These are phyloP conservation scores for Posidonia australis DNA, from an alignment of 106 monocot genomes.

Conservation along the genomic window DNA sequence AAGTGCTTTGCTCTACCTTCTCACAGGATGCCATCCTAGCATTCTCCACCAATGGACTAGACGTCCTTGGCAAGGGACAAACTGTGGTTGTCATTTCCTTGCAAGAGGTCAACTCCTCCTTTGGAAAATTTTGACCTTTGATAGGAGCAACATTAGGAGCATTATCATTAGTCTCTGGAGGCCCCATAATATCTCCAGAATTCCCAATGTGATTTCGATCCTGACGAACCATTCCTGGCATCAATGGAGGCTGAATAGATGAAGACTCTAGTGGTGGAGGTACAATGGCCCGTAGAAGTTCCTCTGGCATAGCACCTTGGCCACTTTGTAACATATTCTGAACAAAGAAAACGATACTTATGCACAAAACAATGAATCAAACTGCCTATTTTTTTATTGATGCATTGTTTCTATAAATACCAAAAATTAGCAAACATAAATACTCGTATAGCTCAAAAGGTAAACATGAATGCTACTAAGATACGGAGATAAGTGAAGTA, in stretches of 20 bases:
- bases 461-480: background rate
- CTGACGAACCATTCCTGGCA: slow-evolving; percentile 16
- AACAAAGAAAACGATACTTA: background rate
- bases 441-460: background rate
- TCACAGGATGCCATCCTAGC: slow-evolving; percentile 14
- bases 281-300: slow-evolving; percentile 72
- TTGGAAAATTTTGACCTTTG: slow-evolving; percentile 18
- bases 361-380: background rate
- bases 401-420: background rate
- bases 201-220: slow-evolving; percentile 21
- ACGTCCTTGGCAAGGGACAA: background rate
- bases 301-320: slow-evolving; percentile 68
- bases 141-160: slow-evolving; percentile 15
- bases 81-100: background rate
- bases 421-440: background rate
- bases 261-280: slow-evolving; percentile 56
- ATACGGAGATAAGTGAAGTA: background rate
- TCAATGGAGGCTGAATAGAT: slow-evolving; percentile 24
- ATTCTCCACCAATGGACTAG: slow-evolving; percentile 32
- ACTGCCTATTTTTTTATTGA: background rate
- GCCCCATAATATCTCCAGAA: slow-evolving; percentile 35
- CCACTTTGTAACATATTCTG: slow-evolving; percentile 52
- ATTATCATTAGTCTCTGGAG: slow-evolving; percentile 26
- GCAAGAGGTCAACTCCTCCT: slow-evolving; percentile 20
- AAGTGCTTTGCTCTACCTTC: slow-evolving; percentile 30